phyloP scores from a whole-genome alignment of 2,329 filamentous ascomycete genomes.

The Alternaria ethzedia region DNA sequence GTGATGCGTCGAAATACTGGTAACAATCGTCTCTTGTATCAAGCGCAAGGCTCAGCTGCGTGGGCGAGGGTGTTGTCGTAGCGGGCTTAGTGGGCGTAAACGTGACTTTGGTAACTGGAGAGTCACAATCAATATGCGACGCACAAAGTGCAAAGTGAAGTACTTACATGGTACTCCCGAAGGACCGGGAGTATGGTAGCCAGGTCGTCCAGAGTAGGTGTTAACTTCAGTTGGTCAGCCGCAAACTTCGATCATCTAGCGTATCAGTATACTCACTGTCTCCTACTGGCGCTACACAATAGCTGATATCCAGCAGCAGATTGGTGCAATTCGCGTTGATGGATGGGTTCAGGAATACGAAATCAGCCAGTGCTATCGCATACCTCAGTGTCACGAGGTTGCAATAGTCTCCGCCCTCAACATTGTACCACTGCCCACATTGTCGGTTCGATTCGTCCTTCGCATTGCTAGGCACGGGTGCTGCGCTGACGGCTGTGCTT shows the following conservation, averaged over 20 bases:
- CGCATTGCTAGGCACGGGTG: background rate
- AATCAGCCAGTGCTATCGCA: conserved; percentile 1
- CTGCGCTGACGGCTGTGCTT: background rate
- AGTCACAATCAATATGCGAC: too few species aligned
- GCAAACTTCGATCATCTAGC: too few species aligned
- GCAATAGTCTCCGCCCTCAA: background rate
- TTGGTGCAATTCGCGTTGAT: conserved; percentile 11
- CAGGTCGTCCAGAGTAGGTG: background rate
- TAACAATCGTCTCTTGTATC: conserved; percentile 1
- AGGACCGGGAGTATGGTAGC: background rate
- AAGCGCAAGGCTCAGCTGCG: background rate
- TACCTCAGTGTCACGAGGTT: background rate
- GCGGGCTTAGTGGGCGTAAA: background rate
- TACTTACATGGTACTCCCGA: background rate
- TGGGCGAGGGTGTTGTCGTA: background rate
- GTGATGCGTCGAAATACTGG: too few species aligned
- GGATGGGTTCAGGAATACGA: conserved; percentile 7
- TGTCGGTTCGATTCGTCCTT: background rate
- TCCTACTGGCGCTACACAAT: conserved; percentile 10
- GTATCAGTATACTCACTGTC: background rate
- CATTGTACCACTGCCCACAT: background rate
- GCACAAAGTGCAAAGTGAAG: background rate
- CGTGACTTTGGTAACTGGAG: background rate
- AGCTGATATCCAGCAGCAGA: background rate
- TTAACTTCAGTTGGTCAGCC: background rate